Evolutionary conservation across 2,329 filamentous ascomycete species (phyloP).

Genomic region (Sordariomycetes sp.): DNA sequence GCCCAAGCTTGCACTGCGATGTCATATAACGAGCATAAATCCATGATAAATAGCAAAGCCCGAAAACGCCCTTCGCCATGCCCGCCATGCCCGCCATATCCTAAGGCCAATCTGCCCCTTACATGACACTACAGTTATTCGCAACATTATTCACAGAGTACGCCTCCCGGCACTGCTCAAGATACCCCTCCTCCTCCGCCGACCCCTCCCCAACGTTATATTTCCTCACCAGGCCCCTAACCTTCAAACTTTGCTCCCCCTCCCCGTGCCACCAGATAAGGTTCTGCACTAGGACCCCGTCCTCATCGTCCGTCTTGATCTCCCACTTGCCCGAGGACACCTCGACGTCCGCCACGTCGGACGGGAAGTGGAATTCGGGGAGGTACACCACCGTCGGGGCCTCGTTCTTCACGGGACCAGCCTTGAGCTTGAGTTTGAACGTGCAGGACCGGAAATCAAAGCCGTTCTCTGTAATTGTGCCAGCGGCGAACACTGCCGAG

Average conservation of each 20-base stretch:
- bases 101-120: slow-evolving; percentile 6
- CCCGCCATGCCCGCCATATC: neutral
- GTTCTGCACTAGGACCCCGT: slow-evolving; percentile 57
- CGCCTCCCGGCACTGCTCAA: slow-evolving; percentile 51
- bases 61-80: neutral
- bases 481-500: slow-evolving; percentile 62
- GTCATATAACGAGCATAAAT: neutral
- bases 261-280: slow-evolving; percentile 88
- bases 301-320: slow-evolving; percentile 63
- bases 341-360: slow-evolving; percentile 55
- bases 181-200: slow-evolving; percentile 64
- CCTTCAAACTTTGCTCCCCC: slow-evolving; percentile 67
- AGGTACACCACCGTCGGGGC: slow-evolving; percentile 72
- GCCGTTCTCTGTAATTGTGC: slow-evolving; percentile 54
- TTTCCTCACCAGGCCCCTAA: slow-evolving; percentile 60
- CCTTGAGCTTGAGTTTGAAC: slow-evolving; percentile 60
- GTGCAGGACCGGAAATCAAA: slow-evolving; percentile 73
- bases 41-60: neutral
- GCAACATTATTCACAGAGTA: slow-evolving; percentile 27
- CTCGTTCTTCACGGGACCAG: slow-evolving; percentile 42
- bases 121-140: slow-evolving; percentile 40
- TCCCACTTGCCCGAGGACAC: slow-evolving; percentile 84
- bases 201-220: slow-evolving; percentile 41
- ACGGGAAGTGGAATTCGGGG: slow-evolving; percentile 86
- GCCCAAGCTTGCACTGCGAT: neutral